phyloP scores from a whole-genome alignment of 768 basidiomycete species.

The Naganishia vaughanmartiniae region DNA sequence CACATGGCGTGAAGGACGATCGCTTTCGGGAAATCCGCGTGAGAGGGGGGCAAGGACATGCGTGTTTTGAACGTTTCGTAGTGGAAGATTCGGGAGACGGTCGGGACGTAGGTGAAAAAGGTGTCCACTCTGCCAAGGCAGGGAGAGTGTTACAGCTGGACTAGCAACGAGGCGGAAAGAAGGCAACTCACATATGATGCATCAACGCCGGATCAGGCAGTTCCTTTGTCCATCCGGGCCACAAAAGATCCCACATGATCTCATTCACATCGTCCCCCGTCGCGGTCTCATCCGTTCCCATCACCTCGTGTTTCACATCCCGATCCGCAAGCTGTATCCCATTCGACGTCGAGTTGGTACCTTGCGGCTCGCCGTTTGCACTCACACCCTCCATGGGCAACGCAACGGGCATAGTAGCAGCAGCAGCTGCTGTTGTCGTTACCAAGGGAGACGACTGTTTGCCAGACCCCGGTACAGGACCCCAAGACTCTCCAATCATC shows the following conservation, averaged over 20 bases:
- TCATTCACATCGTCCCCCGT: background rate
- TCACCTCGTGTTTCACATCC: background rate
- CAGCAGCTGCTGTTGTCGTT: background rate
- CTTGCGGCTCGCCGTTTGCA: background rate
- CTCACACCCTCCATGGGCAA: background rate
- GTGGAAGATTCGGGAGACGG: slow-evolving; percentile 70
- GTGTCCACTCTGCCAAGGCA: slow-evolving; percentile 62
- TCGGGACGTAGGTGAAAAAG: slow-evolving; percentile 76
- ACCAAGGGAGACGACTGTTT: background rate
- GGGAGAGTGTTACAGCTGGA: too few species aligned
- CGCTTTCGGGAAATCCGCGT: slow-evolving; percentile 69
- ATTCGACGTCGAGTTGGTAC: background rate
- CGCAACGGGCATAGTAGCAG: background rate
- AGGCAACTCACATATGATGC: slow-evolving; percentile 43
- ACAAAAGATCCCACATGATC: slow-evolving; percentile 35
- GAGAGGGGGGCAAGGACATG: slow-evolving; percentile 64
- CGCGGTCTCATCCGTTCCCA: background rate
- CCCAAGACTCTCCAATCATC: slow-evolving; percentile 24
- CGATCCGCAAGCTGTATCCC: background rate
- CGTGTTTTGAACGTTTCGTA: slow-evolving; percentile 64
- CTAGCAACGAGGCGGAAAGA: too few species aligned
- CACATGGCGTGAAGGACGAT: slow-evolving; percentile 82
- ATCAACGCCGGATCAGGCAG: slow-evolving; percentile 47
- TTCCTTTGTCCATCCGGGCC: slow-evolving; percentile 42
- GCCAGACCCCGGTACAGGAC: background rate